Conservation (phyloP, 805 yeast genomes). For the Suhomyces xylopsoci region DNA sequence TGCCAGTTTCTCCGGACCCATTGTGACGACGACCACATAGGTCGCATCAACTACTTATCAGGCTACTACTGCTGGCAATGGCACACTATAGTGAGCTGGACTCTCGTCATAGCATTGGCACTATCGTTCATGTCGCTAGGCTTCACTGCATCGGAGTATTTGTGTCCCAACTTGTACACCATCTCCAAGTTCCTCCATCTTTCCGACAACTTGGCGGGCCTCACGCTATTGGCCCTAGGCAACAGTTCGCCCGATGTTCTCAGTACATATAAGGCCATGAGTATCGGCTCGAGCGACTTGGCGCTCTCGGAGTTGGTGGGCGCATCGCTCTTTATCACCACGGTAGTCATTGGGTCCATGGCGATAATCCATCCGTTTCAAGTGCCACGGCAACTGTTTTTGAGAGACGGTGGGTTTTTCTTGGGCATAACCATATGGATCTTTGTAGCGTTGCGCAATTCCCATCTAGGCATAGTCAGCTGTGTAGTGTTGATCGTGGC, state of each 20-base stretch:
- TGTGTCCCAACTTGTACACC: constrained; percentile 74
- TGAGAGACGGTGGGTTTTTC: constrained; percentile 63
- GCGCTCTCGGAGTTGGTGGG: constrained; percentile 93
- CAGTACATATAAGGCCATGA: constrained; percentile 80
- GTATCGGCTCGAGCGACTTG: constrained; percentile 63
- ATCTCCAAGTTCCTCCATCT: constrained; percentile 61
- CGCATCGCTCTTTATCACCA: constrained; percentile 77
- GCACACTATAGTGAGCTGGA: constrained; percentile 12
- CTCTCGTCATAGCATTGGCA: constrained; percentile 23
- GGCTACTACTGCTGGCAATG: constrained; percentile 28
- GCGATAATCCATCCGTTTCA: constrained; percentile 62
- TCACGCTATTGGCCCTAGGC: constrained; percentile 85
- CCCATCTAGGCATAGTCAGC: constrained; percentile 51
- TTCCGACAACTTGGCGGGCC: constrained; percentile 77
- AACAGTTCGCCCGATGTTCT: constrained; percentile 91
- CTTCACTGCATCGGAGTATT: constrained; percentile 72
- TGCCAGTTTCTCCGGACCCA: constrained; percentile 36
- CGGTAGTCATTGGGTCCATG: constrained; percentile 79
- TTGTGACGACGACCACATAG: constrained; percentile 32
- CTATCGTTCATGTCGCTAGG: constrained; percentile 65
- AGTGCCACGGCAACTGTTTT: constrained; percentile 50
- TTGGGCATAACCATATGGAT: constrained; percentile 47
- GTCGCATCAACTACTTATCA: constrained; percentile 36
- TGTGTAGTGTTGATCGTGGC: constrained; percentile 55
- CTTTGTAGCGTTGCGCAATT: constrained; percentile 52